A percentile compares a stretch with the other conserved stretches of the same genome.
phyloP scores from a whole-genome alignment of 208 protist species.

The Leishmania braziliensis region DNA sequence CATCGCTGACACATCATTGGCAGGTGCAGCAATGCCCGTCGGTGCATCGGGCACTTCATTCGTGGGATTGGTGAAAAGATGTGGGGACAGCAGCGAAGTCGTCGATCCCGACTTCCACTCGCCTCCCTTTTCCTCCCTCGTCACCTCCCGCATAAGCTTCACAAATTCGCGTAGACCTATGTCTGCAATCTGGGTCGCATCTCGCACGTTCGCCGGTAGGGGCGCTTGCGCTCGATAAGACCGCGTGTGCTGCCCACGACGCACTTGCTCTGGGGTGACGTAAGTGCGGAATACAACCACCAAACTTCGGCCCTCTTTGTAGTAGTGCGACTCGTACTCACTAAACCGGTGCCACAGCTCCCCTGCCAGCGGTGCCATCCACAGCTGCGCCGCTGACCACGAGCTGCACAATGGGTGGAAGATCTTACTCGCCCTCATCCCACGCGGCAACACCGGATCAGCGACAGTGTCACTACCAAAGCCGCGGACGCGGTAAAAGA shows the following conservation, averaged over 20 bases:
- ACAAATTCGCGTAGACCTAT: constrained; percentile 14
- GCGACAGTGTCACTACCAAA: constrained; percentile 44
- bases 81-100: not conserved
- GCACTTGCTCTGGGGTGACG: constrained; percentile 16
- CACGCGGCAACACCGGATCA: constrained; percentile 43
- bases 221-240: constrained; percentile 28
- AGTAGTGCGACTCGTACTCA: constrained; percentile 46
- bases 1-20: constrained; percentile 11
- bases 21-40: not conserved
- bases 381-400: constrained; percentile 40
- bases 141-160: constrained; percentile 23
- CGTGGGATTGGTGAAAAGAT: no score
- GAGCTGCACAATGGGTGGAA: constrained; percentile 50
- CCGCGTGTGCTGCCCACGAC: constrained; percentile 30
- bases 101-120: not conserved
- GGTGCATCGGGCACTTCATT: not conserved
- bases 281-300: constrained; percentile 54
- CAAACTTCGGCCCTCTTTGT: constrained; percentile 40
- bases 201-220: constrained; percentile 3
- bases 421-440: constrained; percentile 67
- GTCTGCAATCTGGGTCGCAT: constrained; percentile 11
- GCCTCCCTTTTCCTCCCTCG: not conserved
- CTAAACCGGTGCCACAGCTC: constrained; percentile 68
- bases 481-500: constrained; percentile 58
- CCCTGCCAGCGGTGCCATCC: constrained; percentile 62